Evolutionary conservation across 345 rosid species (phyloP), one percentile per base, ranked within the genome.

Genomic region (Eucalyptus guilfoylei): DNA sequence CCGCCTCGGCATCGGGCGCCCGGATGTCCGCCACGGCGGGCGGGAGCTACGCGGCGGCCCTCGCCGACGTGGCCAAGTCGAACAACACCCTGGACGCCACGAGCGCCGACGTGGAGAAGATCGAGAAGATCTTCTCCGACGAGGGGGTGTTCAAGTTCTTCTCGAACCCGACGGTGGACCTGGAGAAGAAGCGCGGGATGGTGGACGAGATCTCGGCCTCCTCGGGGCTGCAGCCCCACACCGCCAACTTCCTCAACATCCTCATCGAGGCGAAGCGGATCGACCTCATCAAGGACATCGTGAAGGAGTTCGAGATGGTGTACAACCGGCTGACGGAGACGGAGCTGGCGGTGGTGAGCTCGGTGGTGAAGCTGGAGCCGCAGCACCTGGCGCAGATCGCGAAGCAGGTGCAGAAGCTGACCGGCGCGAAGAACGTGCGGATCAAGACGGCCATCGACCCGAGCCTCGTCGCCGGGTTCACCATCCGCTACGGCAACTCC

Each of bases 331-430:
- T 97, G 24, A 96, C 98, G 34, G 93, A 94, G 24, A 97, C 99
- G 16, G 96, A 97, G 93, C 87, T 96, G 87, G 99, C 97, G 26
- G 91, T 93, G 89, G 99, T 97, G 89, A 95, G 92, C 87, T 96
- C 98, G 52, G 99, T 97, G 89, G 99, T 96, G 94, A 67, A 91
- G 40, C 49, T 97, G 91, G 99, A 96, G 91, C 87, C 96, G 64
- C 95, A 95, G 90, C 98, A 97, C 49, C 49, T 97, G 83, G 95
- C 98, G 2, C 98, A 97, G 95, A 94, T 97, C 11, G 96, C 99
- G 42, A 97, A 96, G 91, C 99, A 96, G 89, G 98, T 97, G 83
- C 99, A 97, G 98, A 96, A 94, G 92, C 90, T 96, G 88, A 96
- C 99, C 3, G 97, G 97, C 55, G 96, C 97, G 4, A 95, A 93